Evolutionary conservation across 2,329 filamentous ascomycete species (phyloP).

Genomic region (Periglandula ipomoeae): DNA sequence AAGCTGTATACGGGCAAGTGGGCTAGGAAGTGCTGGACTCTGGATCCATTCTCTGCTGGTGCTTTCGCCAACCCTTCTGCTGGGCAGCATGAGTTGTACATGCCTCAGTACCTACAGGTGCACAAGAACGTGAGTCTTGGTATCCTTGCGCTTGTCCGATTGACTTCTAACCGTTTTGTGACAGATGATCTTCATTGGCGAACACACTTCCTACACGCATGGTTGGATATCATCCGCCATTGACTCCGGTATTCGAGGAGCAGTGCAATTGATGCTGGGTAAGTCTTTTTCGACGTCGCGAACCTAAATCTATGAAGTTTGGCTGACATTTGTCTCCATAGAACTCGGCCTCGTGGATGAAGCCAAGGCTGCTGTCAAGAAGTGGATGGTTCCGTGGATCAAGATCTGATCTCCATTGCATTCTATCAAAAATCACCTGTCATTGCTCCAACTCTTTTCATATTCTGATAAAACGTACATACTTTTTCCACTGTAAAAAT

Average conservation of each 20-base stretch:
- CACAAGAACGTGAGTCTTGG: constrained; percentile 38
- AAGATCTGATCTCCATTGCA: constrained; percentile 2
- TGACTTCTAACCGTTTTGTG: not conserved
- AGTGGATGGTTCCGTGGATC: constrained; percentile 64
- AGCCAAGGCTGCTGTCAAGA: constrained; percentile 53
- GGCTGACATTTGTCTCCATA: not conserved
- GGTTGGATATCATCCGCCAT: constrained; percentile 61
- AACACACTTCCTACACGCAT: constrained; percentile 64
- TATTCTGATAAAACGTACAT: not conserved
- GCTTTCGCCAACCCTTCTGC: constrained; percentile 52
- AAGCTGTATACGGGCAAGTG: constrained; percentile 58
- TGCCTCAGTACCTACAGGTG: constrained; percentile 65
- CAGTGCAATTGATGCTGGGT: constrained; percentile 51
- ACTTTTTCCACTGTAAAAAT: not conserved
- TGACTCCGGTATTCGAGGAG: constrained; percentile 57
- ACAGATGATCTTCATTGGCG: constrained; percentile 57
- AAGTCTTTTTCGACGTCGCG: not conserved
- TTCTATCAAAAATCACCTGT: not conserved
- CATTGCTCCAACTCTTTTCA: not conserved
- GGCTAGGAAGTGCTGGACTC: constrained; percentile 56
- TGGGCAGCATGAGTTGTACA: constrained; percentile 59
- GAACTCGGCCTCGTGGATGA: constrained; percentile 60
- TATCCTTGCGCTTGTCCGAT: not conserved
- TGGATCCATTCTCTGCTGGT: constrained; percentile 51
- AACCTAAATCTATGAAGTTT: not conserved